phyloP scores from a whole-genome alignment of 225 moss, liverwort and hornwort genomes.

The Neckera pumila region DNA sequence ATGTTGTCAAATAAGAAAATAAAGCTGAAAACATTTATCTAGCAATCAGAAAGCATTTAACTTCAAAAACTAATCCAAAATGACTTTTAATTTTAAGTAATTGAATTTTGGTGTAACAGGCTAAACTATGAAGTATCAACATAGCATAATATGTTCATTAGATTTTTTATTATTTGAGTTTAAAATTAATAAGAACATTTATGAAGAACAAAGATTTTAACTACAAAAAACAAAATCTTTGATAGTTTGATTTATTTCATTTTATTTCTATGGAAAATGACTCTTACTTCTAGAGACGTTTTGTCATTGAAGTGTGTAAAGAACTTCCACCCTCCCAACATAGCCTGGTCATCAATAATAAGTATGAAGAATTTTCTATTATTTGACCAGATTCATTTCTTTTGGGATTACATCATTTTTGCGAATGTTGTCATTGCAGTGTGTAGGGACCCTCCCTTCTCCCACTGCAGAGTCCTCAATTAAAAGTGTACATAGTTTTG shows the following conservation, averaged over 20 bases:
- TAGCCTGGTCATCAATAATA: too few species aligned
- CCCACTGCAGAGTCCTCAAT: too few species aligned
- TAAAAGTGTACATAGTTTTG: too few species aligned
- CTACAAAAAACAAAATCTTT: accelerated
- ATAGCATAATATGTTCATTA: too few species aligned
- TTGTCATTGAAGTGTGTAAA: too few species aligned
- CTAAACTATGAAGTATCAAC: background rate
- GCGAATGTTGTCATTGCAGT: too few species aligned
- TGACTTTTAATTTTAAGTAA: too few species aligned
- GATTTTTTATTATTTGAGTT: background rate
- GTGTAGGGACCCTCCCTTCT: too few species aligned
- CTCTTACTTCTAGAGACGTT: accelerated
- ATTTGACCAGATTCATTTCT: too few species aligned
- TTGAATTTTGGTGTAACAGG: background rate
- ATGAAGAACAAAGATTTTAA: background rate
- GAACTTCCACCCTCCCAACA: too few species aligned
- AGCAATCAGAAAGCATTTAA: background rate
- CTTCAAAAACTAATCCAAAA: accelerated
- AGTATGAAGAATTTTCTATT: too few species aligned
- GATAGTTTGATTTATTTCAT: background rate
- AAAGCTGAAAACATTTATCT: background rate
- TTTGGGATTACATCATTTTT: too few species aligned
- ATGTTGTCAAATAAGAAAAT: background rate
- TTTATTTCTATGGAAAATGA: background rate
- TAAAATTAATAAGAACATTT: background rate